Conservation (phyloP, 1,284 basidiomycete species). For the Cryptococcus deneoformans region DNA sequence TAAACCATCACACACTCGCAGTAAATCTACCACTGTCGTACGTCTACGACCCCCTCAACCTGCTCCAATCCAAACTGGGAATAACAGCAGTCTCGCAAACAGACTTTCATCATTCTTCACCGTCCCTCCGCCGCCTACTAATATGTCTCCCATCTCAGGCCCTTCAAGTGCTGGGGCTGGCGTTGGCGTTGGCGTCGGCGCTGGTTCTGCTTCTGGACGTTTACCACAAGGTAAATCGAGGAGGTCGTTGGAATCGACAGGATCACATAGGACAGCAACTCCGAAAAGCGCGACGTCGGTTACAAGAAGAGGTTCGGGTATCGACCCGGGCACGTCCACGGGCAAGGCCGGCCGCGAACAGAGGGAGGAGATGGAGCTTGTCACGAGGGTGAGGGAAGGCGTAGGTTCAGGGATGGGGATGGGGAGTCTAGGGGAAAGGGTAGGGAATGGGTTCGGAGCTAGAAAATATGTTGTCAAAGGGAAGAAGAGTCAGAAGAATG, state of each 20-base stretch:
- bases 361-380: slow-evolving; percentile 14
- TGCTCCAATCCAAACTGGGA: background rate
- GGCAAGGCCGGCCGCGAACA: background rate
- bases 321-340: too few relatives aligned
- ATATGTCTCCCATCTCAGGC: background rate
- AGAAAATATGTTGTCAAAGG: background rate
- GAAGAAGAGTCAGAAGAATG: slow-evolving; percentile 12
- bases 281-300: background rate
- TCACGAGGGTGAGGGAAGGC: slow-evolving; percentile 6
- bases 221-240: too few relatives aligned
- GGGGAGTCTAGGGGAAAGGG: background rate
- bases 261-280: background rate
- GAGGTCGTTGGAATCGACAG: background rate
- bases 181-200: too few relatives aligned
- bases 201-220: too few relatives aligned
- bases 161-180: too few relatives aligned
- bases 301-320: background rate
- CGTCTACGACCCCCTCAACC: slow-evolving; percentile 23
- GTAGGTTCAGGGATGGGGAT: slow-evolving; percentile 2
- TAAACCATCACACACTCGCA: background rate
- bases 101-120: slow-evolving; percentile 23
- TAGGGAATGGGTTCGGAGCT: background rate
- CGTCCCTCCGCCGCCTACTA: slow-evolving; percentile 27
- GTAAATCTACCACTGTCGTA: slow-evolving; percentile 11
- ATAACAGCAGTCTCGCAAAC: slow-evolving; percentile 13